Percentiles rank a stretch among this genome's conserved stretches.
Evolutionary conservation across 2,329 filamentous ascomycete genomes (phyloP).

Genomic region (Xylaria sp.): DNA sequence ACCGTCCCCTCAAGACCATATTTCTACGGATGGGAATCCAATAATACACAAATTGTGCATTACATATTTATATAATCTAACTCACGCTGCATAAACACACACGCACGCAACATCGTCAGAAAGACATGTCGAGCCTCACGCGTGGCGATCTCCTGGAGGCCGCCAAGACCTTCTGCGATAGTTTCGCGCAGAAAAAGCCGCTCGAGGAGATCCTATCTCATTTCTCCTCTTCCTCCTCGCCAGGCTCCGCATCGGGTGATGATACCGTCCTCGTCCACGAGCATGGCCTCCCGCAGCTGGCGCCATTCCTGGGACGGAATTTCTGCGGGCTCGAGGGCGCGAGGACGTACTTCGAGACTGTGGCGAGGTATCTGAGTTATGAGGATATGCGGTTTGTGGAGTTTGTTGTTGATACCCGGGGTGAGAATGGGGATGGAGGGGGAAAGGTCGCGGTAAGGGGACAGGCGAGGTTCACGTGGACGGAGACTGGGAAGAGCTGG

Average conservation of each 20-base stretch:
- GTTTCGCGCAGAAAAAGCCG: constrained; percentile 48
- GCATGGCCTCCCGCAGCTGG: constrained; percentile 51
- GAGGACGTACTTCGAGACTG: constrained; percentile 45
- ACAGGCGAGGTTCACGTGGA: constrained; percentile 49
- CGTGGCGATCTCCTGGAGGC: constrained; percentile 48
- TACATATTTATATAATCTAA: background rate
- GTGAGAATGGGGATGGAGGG: background rate
- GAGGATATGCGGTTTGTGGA: constrained; percentile 49
- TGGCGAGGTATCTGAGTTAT: constrained; percentile 45
- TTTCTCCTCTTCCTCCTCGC: constrained; percentile 42
- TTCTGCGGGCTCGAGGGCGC: constrained; percentile 49
- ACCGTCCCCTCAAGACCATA: background rate
- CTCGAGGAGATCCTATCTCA: constrained; percentile 46
- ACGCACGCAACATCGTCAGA: background rate
- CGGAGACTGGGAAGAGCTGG: constrained; percentile 49
- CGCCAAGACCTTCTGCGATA: constrained; percentile 49
- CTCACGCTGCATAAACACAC: background rate
- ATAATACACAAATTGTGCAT: too few relatives aligned
- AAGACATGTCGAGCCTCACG: constrained; percentile 39
- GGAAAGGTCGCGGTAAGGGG: constrained; percentile 49
- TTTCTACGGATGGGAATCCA: background rate
- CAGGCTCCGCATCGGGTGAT: background rate
- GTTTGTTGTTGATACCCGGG: constrained; percentile 43
- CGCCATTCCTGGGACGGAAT: constrained; percentile 52
- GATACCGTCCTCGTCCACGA: constrained; percentile 47